Percentiles rank a stretch among this genome's conserved stretches.
phyloP scores from a whole-genome alignment of 345 rosid genomes.

The Nephelium lappaceum region DNA sequence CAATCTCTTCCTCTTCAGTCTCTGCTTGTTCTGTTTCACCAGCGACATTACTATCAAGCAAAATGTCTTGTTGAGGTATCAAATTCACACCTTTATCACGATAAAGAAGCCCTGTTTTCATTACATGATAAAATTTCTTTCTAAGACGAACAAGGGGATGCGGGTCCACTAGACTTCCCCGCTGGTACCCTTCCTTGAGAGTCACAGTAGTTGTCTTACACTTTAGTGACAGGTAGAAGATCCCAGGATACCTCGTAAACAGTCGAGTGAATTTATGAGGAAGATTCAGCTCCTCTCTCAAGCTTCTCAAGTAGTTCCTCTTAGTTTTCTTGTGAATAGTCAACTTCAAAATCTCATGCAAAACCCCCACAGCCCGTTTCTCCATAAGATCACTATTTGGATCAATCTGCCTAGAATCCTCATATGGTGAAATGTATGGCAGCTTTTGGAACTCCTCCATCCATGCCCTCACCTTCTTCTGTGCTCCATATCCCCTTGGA shows the following conservation, averaged over 20 bases:
- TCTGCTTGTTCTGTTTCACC: conserved; percentile 43
- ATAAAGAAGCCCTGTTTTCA: conserved; percentile 89
- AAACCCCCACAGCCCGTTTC: conserved; percentile 89
- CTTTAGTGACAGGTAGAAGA: conserved; percentile 89
- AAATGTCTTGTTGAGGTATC: conserved; percentile 49
- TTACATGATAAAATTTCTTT: conserved; percentile 77
- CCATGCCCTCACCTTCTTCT: conserved; percentile 91
- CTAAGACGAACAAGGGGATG: conserved; percentile 78
- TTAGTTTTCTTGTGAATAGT: conserved; percentile 95
- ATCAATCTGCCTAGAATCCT: conserved; percentile 71
- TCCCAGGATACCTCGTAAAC: conserved; percentile 92
- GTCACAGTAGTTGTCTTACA: conserved; percentile 92
- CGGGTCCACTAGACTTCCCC: conserved; percentile 77
- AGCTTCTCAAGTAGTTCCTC: conserved; percentile 89
- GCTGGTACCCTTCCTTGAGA: conserved; percentile 82
- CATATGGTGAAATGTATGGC: conserved; percentile 93
- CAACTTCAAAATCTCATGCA: conserved; percentile 88
- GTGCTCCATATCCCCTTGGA: conserved; percentile 92
- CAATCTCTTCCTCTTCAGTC: conserved; percentile 56
- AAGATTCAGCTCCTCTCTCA: conserved; percentile 80
- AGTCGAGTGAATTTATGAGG: conserved; percentile 88
- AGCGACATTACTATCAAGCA: conserved; percentile 39
- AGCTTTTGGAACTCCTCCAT: conserved; percentile 97
- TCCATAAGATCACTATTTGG: conserved; percentile 91
- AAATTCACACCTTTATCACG: conserved; percentile 63